Evolutionary conservation across 495 filamentous ascomycete genomes (phyloP).

Genomic region (Geoglossum glabrum): DNA sequence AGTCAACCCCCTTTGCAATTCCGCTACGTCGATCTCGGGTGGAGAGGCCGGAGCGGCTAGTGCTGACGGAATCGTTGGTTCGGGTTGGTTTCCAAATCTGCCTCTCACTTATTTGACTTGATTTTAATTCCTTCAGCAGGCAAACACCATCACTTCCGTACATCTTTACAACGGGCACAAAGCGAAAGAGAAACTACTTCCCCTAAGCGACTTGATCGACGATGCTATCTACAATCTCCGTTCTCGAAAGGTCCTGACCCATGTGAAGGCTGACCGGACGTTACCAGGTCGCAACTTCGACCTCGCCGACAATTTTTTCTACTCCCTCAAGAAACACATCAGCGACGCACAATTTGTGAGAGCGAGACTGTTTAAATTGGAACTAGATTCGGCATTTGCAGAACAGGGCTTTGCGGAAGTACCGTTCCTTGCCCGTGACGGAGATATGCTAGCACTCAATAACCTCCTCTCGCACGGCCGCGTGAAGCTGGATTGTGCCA

Average conservation of each 20-base stretch:
- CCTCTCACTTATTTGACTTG: not conserved
- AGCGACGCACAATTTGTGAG: constrained; percentile 14
- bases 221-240: constrained; percentile 36
- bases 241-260: constrained; percentile 36
- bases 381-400: constrained; percentile 24
- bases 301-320: constrained; percentile 12
- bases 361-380: constrained; percentile 17
- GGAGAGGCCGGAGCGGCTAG: not conserved
- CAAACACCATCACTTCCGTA: constrained; percentile 30
- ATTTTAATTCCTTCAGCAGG: not conserved
- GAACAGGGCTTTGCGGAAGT: constrained; percentile 15
- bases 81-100: not conserved
- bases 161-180: constrained; percentile 23
- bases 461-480: constrained; percentile 44
- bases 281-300: constrained; percentile 27
- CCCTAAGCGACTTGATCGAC: constrained; percentile 27
- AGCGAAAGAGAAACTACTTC: constrained; percentile 24
- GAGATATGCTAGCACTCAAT: constrained; percentile 44
- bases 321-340: constrained; percentile 14
- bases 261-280: constrained; percentile 31
- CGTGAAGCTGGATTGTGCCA: constrained; percentile 31
- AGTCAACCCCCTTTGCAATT: constrained; percentile 8
- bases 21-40: constrained; percentile 10
- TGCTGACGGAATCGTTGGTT: constrained; percentile 31
- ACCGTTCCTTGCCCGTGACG: constrained; percentile 29